Evolutionary conservation across 2,329 filamentous ascomycete species (phyloP).

Genomic region (Chaetomium sp.): DNA sequence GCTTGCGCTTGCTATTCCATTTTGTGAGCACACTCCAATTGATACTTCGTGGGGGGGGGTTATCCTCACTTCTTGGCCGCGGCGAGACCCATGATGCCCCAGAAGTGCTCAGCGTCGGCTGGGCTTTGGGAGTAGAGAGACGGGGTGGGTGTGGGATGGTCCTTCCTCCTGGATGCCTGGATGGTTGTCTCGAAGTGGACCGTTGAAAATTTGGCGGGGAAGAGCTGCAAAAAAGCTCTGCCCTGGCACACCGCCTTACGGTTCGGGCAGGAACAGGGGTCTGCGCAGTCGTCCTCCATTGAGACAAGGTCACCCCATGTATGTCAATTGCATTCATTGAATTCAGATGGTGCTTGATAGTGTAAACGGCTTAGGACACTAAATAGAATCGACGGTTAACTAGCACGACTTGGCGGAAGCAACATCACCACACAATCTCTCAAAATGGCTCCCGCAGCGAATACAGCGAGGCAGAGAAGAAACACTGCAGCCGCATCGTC

Average conservation of each 20-base stretch:
- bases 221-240: constrained; percentile 17
- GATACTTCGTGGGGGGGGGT: background rate
- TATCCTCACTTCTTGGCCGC: constrained; percentile 56
- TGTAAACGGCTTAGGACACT: background rate
- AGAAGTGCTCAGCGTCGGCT: constrained; percentile 13
- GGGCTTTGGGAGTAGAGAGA: constrained; percentile 5
- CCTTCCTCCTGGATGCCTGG: background rate
- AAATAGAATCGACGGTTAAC: background rate
- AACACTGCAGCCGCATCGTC: constrained; percentile 3
- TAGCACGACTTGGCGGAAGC: background rate
- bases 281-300: background rate
- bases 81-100: constrained; percentile 57
- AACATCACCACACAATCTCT: background rate
- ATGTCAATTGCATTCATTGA: background rate
- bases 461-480: constrained; percentile 10
- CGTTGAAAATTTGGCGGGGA: constrained; percentile 22
- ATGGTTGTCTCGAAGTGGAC: constrained; percentile 1
- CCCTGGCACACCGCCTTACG: constrained; percentile 16
- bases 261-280: background rate
- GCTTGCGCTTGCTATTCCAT: constrained; percentile 48
- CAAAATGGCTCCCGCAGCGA: constrained; percentile 18
- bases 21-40: constrained; percentile 16
- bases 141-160: background rate
- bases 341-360: background rate
- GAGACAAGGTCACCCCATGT: background rate